Percentiles rank a stretch among this genome's conserved stretches.
These are phyloP conservation scores for Ramularia collo-cygni DNA, from an alignment of 2,329 filamentous ascomycete species.

Conservation along the genomic window DNA sequence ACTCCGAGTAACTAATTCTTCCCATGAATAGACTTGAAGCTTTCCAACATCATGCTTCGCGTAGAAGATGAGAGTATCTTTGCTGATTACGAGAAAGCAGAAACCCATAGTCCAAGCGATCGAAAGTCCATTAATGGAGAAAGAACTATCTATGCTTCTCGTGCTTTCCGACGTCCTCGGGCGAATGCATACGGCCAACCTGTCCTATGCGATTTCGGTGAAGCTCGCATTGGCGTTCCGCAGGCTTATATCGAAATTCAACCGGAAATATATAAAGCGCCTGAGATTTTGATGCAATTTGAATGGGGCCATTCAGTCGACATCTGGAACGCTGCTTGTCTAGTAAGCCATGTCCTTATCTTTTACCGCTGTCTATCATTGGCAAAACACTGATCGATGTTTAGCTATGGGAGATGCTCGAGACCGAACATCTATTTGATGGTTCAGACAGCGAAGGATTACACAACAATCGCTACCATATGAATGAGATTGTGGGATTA, in stretches of 20 bases:
- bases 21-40: constrained; percentile 4
- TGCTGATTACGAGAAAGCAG: neutral
- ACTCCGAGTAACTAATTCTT: neutral
- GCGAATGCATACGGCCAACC: constrained; percentile 4
- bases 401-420: constrained; percentile 32
- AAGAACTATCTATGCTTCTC: constrained; percentile 15
- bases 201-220: constrained; percentile 11
- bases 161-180: constrained; percentile 11
- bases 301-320: constrained; percentile 5
- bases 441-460: constrained; percentile 16
- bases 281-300: constrained; percentile 9
- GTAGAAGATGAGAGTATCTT: constrained; percentile 3
- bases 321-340: constrained; percentile 8
- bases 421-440: constrained; percentile 30
- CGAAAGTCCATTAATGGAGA: constrained; percentile 6
- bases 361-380: neutral
- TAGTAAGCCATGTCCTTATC: constrained; percentile 3
- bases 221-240: constrained; percentile 13
- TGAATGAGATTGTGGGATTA: constrained; percentile 24
- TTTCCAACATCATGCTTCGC: constrained; percentile 3
- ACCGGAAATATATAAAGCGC: constrained; percentile 7
- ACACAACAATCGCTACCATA: constrained; percentile 15
- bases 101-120: neutral
- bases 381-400: neutral
- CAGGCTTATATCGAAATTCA: constrained; percentile 6